Percentiles rank a stretch among this genome's conserved stretches.
phyloP scores from a whole-genome alignment of 805 yeast species.

The Wilhelminamyces savonicus region DNA sequence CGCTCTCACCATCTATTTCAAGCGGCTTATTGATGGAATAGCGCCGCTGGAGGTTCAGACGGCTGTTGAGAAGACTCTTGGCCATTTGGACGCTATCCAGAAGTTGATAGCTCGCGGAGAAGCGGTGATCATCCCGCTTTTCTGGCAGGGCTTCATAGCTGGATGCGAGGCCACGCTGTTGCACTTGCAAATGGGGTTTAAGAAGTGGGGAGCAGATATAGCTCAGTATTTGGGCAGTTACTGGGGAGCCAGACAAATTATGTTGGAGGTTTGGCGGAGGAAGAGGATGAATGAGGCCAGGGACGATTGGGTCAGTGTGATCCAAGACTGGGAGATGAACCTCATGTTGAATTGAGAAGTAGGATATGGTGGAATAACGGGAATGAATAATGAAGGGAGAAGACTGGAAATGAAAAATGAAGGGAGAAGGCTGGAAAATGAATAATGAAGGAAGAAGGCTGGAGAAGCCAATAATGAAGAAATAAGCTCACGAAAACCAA shows the following conservation, averaged over 20 bases:
- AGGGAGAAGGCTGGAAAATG: no score
- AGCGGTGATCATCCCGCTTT: constrained; percentile 64
- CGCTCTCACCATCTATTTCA: constrained; percentile 65
- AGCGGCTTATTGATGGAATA: constrained; percentile 52
- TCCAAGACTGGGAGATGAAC: constrained; percentile 80
- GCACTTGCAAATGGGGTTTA: constrained; percentile 57
- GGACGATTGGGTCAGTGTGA: constrained; percentile 74
- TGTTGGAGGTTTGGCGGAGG: constrained; percentile 82
- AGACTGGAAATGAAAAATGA: no score
- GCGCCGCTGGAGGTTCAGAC: constrained; percentile 55
- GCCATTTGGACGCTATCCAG: constrained; percentile 60
- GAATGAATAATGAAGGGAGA: no score
- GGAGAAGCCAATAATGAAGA: no score
- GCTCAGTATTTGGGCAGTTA: constrained; percentile 59
- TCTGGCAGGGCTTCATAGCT: constrained; percentile 88
- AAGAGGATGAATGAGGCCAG: constrained; percentile 51
- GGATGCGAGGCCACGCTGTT: constrained; percentile 70
- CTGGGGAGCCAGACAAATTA: constrained; percentile 80
- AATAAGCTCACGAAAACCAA: no score
- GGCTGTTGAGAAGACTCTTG: constrained; percentile 53
- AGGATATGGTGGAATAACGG: no score
- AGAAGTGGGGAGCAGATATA: constrained; percentile 66
- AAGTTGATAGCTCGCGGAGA: constrained; percentile 46
- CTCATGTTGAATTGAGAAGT: constrained; percentile 55
- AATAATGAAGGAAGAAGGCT: no score